Evolutionary conservation across 2,329 filamentous ascomycete species (phyloP), one percentile per base, ranked within the genome.

Genomic region (Penicillium sp.): DNA sequence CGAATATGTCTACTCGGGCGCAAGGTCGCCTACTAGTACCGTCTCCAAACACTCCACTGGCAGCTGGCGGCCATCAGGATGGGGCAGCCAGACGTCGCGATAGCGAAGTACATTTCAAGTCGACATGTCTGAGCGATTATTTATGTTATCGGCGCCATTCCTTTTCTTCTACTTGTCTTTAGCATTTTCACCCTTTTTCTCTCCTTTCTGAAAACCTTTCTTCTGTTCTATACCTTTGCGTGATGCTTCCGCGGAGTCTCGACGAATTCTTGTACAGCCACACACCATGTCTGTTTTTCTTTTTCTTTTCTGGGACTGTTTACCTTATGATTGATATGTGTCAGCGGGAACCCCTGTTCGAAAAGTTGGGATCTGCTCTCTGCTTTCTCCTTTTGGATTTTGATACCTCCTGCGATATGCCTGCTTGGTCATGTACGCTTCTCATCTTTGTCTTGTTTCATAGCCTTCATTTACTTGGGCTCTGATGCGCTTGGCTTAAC

Each of bases 1-100:
- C 76, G 93, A 97, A 79, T 97, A 97, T 79, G 82, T 96, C 74
- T 95, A 92, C 81, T 82, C 67, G 50, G 65, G 69, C 38, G 60
- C 71, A 26, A 69, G 66, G 47, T 73, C 72, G 11, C 72, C 74
- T 4, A 68, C 70, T 24, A 70, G 72, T 32, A 71, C 73, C 18
- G 68, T 74, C 53, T 73, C 73, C 39, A 76, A 76, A 55, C 66
- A 74, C 35, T 75, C 71, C 2, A 74, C 70, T 4, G 73, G 73
- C 13, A 67, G 64, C 57, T 71, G 70, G 70, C 70, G 69, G 44
- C 56, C 69, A 14, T 60, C 69, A 5, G 66, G 64, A n/a, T 71
- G 66, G 63, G 61, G 59, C n/a, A 52, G 60, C 18, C 61, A 56
- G 29, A 66, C 71, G 16, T 69, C 68, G 31, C 69, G 69, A 57